These are phyloP conservation scores for Neurospora sp. DNA, from an alignment of 2,329 filamentous ascomycete species.

Conservation along the genomic window DNA sequence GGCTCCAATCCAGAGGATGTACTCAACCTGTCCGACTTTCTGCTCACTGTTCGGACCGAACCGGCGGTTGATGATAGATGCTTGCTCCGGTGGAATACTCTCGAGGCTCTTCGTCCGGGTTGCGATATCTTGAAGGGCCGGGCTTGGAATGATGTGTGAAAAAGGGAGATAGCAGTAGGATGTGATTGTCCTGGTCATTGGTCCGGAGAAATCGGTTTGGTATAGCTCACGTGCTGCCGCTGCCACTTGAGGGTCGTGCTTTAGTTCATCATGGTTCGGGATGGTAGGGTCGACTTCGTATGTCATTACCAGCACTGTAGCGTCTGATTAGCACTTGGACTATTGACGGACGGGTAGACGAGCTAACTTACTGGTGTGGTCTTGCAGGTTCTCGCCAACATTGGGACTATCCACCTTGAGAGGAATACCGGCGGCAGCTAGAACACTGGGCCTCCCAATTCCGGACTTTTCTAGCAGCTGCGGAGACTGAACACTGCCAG, in stretches of 20 bases:
- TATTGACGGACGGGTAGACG: background rate
- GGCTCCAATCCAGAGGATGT: slow-evolving; percentile 38
- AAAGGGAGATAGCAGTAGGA: slow-evolving; percentile 34
- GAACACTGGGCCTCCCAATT: slow-evolving; percentile 38
- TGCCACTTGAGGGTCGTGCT: slow-evolving; percentile 17
- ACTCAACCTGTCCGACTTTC: slow-evolving; percentile 36
- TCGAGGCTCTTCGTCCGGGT: slow-evolving; percentile 13
- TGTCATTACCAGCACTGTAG: slow-evolving; percentile 31
- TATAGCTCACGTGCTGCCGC: slow-evolving; percentile 27
- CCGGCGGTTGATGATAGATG: slow-evolving; percentile 23
- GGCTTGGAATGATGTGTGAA: slow-evolving; percentile 21
- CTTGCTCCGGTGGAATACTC: slow-evolving; percentile 16
- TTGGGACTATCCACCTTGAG: slow-evolving; percentile 31
- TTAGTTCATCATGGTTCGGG: slow-evolving; percentile 30
- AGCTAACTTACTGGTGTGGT: slow-evolving; percentile 25
- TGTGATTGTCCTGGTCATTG: slow-evolving; percentile 29
- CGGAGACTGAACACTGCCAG: slow-evolving; percentile 47
- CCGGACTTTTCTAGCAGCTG: slow-evolving; percentile 54
- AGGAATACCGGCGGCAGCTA: slow-evolving; percentile 32
- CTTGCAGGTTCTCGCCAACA: slow-evolving; percentile 41
- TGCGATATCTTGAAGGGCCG: background rate
- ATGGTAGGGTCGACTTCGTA: slow-evolving; percentile 35
- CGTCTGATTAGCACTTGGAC: slow-evolving; percentile 7
- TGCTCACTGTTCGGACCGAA: slow-evolving; percentile 19
- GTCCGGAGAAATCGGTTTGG: slow-evolving; percentile 20